These are phyloP conservation scores for Jackrogersella multiformis DNA, from an alignment of 495 filamentous ascomycete species.

Conservation along the genomic window DNA sequence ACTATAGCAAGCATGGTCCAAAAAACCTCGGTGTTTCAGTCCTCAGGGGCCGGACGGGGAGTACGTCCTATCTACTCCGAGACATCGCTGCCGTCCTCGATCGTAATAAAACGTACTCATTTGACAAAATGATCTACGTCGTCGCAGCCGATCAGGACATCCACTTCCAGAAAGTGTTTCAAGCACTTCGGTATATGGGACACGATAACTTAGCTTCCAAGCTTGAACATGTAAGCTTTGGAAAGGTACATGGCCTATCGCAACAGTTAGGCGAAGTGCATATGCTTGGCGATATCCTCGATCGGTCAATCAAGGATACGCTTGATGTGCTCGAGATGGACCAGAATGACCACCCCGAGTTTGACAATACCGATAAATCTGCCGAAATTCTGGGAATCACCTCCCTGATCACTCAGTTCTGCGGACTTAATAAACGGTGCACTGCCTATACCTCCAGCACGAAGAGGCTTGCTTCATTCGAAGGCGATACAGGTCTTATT, in stretches of 20 bases:
- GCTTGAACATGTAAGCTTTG: constrained; percentile 3
- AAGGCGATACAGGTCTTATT: not conserved
- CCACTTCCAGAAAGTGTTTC: constrained; percentile 6
- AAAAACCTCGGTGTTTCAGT: constrained; percentile 3
- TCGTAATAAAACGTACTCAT: not conserved
- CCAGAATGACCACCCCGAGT: not conserved
- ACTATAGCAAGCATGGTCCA: not conserved
- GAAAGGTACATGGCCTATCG: not conserved
- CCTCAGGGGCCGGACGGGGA: not conserved
- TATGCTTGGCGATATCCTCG: constrained; percentile 3
- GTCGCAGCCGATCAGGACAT: not conserved
- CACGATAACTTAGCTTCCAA: not conserved
- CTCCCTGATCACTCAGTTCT: constrained; percentile 1
- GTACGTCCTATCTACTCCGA: constrained; percentile 2
- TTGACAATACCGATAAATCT: not conserved
- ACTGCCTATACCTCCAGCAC: not conserved
- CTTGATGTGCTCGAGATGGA: not conserved
- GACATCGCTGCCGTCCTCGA: constrained; percentile 8
- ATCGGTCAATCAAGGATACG: not conserved
- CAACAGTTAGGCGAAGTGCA: not conserved
- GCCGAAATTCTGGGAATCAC: not conserved
- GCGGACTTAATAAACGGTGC: not conserved
- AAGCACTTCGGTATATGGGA: constrained; percentile 5
- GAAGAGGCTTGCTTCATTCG: not conserved
- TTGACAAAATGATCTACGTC: constrained; percentile 12